Conservation (phyloP, 202 grass and related monocot species). For the Dendrocalamus latiflorus region DNA sequence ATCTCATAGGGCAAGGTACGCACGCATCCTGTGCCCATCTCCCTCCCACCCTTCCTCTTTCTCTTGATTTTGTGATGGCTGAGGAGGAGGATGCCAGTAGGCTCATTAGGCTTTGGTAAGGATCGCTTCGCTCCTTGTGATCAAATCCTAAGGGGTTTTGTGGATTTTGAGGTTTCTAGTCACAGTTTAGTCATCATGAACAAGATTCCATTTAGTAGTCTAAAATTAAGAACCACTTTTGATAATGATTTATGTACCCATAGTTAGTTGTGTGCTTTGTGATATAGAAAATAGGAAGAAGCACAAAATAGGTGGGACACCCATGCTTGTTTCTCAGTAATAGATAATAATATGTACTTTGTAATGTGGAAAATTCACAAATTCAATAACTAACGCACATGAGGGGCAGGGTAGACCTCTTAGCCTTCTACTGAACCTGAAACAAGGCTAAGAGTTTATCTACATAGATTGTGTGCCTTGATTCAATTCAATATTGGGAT, state of each 20-base stretch:
- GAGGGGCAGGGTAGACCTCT: neutral
- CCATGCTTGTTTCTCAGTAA: neutral
- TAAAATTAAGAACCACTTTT: neutral
- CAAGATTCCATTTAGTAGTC: neutral
- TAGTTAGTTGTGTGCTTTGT: neutral
- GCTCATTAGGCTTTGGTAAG: conserved; percentile 68
- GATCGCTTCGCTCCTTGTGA: neutral
- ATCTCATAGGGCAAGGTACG: too few species aligned
- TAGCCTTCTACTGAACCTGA: conserved; percentile 2
- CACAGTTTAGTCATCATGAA: neutral
- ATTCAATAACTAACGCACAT: neutral
- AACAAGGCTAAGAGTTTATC: neutral
- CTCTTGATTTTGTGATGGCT: too few species aligned
- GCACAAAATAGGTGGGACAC: neutral
- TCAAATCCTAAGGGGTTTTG: neutral
- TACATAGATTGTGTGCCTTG: neutral
- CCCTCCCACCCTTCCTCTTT: too few species aligned
- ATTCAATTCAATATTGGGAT: neutral
- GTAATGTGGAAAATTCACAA: neutral
- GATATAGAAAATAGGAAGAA: neutral
- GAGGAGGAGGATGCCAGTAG: conserved; percentile 64
- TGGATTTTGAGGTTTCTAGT: neutral
- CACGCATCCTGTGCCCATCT: too few species aligned
- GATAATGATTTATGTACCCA: neutral
- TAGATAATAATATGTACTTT: neutral